phyloP scores from a whole-genome alignment of 352 stramenopile genomes.

The Globisporangium viniferum region DNA sequence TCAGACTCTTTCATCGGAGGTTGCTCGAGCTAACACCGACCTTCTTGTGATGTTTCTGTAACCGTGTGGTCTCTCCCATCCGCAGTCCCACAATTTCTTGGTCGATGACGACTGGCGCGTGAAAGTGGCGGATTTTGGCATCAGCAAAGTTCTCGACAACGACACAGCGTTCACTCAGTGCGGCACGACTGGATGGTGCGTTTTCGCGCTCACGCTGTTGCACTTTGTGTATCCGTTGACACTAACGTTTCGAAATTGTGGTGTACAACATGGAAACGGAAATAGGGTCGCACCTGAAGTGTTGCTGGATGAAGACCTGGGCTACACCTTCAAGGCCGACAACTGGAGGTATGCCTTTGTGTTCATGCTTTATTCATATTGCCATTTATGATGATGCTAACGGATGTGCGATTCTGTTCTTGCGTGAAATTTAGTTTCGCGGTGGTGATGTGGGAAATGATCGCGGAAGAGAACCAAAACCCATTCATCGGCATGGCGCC shows the following conservation, averaged over 20 bases:
- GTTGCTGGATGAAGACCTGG: constrained; percentile 82
- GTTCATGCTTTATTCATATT: background rate
- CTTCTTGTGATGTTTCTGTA: background rate
- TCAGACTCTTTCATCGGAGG: background rate
- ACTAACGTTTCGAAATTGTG: background rate
- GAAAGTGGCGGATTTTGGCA: constrained; percentile 88
- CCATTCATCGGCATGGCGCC: constrained; percentile 88
- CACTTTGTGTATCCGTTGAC: background rate
- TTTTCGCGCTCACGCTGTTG: background rate
- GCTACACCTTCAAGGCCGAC: constrained; percentile 88
- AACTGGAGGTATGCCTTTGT: constrained; percentile 69
- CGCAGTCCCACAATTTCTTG: constrained; percentile 86
- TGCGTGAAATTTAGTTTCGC: constrained; percentile 56
- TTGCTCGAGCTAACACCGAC: background rate
- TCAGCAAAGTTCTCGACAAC: constrained; percentile 86
- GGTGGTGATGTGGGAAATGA: constrained; percentile 91
- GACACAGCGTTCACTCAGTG: constrained; percentile 86
- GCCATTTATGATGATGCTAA: background rate
- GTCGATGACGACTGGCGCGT: constrained; percentile 89
- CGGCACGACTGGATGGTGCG: constrained; percentile 82
- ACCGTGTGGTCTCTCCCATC: background rate
- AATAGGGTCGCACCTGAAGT: constrained; percentile 86
- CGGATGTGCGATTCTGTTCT: background rate
- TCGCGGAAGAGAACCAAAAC: constrained; percentile 75
- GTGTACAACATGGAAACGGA: background rate